phyloP scores from a whole-genome alignment of 2,329 filamentous ascomycete genomes.

The Lithohypha guttulata region DNA sequence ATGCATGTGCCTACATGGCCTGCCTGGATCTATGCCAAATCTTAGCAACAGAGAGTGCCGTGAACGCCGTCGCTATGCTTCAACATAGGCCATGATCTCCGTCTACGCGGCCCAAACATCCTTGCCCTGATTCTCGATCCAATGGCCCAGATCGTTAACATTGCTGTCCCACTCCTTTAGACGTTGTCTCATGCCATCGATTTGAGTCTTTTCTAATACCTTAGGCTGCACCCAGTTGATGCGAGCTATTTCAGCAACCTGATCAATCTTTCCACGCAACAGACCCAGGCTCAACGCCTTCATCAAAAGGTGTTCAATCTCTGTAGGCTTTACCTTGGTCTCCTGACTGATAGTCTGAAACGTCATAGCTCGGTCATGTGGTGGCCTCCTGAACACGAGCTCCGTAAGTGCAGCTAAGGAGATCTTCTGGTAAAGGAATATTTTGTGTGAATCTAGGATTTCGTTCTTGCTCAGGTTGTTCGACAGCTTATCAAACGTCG shows the following conservation, averaged over 20 bases:
- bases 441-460: slow-evolving; percentile 66
- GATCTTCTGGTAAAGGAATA: slow-evolving; percentile 92
- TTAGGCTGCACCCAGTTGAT: slow-evolving; percentile 99
- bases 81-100: neutral
- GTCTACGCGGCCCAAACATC: slow-evolving; percentile 80
- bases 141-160: slow-evolving; percentile 91
- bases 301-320: slow-evolving; percentile 98
- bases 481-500: slow-evolving; percentile 71
- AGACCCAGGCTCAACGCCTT: slow-evolving; percentile 93
- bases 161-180: slow-evolving; percentile 92
- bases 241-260: slow-evolving; percentile 84
- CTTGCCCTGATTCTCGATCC: slow-evolving; percentile 88
- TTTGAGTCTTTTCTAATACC: slow-evolving; percentile 90
- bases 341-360: slow-evolving; percentile 81
- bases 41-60: slow-evolving; percentile 1
- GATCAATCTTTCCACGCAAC: slow-evolving; percentile 84
- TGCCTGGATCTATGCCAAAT: neutral
- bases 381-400: slow-evolving; percentile 87
- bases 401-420: slow-evolving; percentile 93
- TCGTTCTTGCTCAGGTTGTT: slow-evolving; percentile 70
- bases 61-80: slow-evolving; percentile 19
- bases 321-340: slow-evolving; percentile 79
- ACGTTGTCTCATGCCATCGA: slow-evolving; percentile 78
- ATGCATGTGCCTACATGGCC: too few species aligned
- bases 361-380: slow-evolving; percentile 88